phyloP scores from a whole-genome alignment of 1,284 basidiomycete genomes.

The Trichosporon inkin region DNA sequence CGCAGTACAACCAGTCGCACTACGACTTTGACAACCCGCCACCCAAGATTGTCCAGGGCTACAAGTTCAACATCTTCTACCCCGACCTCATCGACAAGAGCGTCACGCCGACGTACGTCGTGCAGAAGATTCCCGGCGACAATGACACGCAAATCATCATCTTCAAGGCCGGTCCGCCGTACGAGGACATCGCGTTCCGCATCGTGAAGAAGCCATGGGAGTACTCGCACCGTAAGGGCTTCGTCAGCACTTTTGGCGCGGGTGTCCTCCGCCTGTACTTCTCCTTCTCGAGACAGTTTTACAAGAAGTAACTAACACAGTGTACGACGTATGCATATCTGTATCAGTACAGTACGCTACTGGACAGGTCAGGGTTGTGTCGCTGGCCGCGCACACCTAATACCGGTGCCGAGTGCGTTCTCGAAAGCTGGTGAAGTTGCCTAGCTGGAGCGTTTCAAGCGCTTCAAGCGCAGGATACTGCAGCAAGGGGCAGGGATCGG shows the following conservation, averaged over 20 bases:
- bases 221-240: constrained; percentile 70
- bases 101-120: constrained; percentile 91
- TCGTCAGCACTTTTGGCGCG: constrained; percentile 57
- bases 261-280: constrained; percentile 49
- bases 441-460: too few species aligned
- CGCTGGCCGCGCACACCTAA: too few species aligned
- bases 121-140: constrained; percentile 85
- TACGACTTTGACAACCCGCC: constrained; percentile 98
- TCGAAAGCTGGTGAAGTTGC: too few species aligned
- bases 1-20: constrained; percentile 98
- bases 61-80: constrained; percentile 67
- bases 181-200: constrained; percentile 97
- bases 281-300: constrained; percentile 1
- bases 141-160: constrained; percentile 89
- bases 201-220: constrained; percentile 99
- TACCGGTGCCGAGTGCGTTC: too few species aligned
- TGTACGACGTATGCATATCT: not conserved
- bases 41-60: constrained; percentile 96
- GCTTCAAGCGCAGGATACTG: too few species aligned
- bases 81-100: constrained; percentile 68
- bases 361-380: too few species aligned
- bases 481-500: too few species aligned
- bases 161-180: constrained; percentile 95
- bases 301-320: not conserved
- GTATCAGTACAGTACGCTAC: not conserved